phyloP scores from a whole-genome alignment of 2,329 filamentous ascomycete species.

The Raffaelea deltoideospora region DNA sequence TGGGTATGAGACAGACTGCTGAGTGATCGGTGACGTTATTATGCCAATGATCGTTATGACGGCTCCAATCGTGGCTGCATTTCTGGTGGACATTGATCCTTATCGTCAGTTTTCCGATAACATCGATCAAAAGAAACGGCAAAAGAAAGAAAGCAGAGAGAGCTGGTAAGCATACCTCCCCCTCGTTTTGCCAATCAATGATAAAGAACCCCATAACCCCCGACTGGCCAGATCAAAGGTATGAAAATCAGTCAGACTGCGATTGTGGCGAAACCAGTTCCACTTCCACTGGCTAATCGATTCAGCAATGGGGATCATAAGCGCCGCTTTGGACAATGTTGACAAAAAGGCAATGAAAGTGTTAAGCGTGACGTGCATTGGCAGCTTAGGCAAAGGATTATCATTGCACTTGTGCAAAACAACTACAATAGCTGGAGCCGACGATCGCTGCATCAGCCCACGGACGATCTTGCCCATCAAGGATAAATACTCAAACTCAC shows the following conservation, averaged over 20 bases:
- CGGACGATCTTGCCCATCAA: background rate
- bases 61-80: constrained; percentile 13
- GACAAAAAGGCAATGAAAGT: constrained; percentile 15
- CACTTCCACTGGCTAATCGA: constrained; percentile 18
- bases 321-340: constrained; percentile 12
- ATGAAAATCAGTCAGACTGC: constrained; percentile 14
- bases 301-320: constrained; percentile 13
- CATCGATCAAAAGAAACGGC: too few relatives aligned
- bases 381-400: constrained; percentile 9
- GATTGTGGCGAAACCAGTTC: constrained; percentile 15
- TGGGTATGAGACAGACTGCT: constrained; percentile 11
- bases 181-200: constrained; percentile 11
- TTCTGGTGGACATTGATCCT: constrained; percentile 1
- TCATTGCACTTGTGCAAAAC: constrained; percentile 10
- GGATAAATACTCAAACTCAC: too few relatives aligned
- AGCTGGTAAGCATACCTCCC: constrained; percentile 7
- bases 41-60: constrained; percentile 10
- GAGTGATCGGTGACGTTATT: constrained; percentile 11
- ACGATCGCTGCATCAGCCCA: too few relatives aligned
- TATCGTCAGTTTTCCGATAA: too few relatives aligned
- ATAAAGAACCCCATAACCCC: constrained; percentile 9
- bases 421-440: constrained; percentile 6
- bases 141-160: too few relatives aligned
- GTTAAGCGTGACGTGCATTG: constrained; percentile 14
- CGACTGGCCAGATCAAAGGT: constrained; percentile 15